Evolutionary conservation across 169 alveolate species (phyloP).

Genomic region (Babesia ovis): DNA sequence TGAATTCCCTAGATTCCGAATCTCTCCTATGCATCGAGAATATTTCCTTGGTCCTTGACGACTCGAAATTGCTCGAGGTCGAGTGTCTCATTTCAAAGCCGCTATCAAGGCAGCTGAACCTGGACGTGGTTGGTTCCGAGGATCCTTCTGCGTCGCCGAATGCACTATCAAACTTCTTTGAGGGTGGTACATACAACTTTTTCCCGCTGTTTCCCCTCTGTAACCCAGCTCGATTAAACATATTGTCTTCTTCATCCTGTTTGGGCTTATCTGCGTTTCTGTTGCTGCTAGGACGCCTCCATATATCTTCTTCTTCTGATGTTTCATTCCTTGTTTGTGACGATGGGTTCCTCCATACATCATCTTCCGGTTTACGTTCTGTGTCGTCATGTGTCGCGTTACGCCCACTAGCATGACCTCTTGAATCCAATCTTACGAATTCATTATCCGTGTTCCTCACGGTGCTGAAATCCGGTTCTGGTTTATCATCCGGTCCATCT

Average conservation of each 20-base stretch:
- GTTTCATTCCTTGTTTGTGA: not conserved
- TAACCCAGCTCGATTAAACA: constrained; percentile 9
- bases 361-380: constrained; percentile 27
- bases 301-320: constrained; percentile 7
- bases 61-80: not conserved
- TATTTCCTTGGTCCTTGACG: constrained; percentile 14
- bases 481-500: constrained; percentile 7
- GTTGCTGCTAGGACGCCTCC: constrained; percentile 25
- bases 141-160: not conserved
- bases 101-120: constrained; percentile 62
- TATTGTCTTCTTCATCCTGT: not conserved
- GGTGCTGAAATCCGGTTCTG: constrained; percentile 59
- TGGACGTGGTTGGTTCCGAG: not conserved
- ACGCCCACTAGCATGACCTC: not conserved
- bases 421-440: constrained; percentile 1
- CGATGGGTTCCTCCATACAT: constrained; percentile 23
- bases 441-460: constrained; percentile 40
- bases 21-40: constrained; percentile 40
- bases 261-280: not conserved
- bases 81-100: constrained; percentile 6
- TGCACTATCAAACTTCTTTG: constrained; percentile 15
- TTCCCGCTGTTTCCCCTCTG: constrained; percentile 23
- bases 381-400: not conserved
- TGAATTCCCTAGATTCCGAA: constrained; percentile 15
- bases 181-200: constrained; percentile 58